Conservation (phyloP, 345 rosid genomes). For the Cardamine resedifolia region DNA sequence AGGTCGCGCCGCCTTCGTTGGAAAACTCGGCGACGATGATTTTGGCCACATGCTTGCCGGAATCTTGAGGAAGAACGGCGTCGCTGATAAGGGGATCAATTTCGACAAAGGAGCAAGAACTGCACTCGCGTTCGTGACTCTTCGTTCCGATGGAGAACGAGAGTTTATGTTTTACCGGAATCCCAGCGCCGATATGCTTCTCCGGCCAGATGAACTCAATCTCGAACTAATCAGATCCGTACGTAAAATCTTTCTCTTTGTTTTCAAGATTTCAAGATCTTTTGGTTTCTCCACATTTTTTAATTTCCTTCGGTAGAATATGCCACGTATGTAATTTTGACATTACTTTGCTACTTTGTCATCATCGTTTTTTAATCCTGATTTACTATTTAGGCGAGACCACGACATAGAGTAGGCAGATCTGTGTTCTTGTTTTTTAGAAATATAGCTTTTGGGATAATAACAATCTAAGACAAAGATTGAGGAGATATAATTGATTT, state of each 20-base stretch:
- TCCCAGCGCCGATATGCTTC: conserved; percentile 77
- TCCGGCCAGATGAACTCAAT: conserved; percentile 54
- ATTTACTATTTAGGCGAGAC: no score
- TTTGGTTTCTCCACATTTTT: background rate
- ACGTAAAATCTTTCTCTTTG: conserved; percentile 8
- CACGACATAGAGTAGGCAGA: no score
- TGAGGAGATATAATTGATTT: no score
- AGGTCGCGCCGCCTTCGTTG: conserved; percentile 55
- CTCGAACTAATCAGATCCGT: conserved; percentile 51
- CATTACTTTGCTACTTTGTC: background rate
- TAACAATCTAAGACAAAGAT: no score
- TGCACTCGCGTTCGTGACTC: conserved; percentile 60
- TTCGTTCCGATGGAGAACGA: conserved; percentile 58
- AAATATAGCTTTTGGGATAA: no score
- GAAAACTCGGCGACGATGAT: conserved; percentile 65
- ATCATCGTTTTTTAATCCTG: no score
- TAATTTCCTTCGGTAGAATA: background rate
- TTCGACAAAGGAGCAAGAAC: conserved; percentile 65
- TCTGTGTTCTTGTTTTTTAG: no score
- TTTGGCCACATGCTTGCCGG: conserved; percentile 64
- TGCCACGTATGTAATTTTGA: background rate
- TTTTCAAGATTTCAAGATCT: conserved; percentile 10
- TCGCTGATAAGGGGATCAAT: conserved; percentile 49
- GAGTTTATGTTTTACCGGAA: conserved; percentile 67
- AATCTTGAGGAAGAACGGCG: conserved; percentile 56